A percentile compares a stretch with the other conserved stretches of the same genome.
These are phyloP conservation scores for Artemisia tridentata DNA, from an alignment of 129 eudicot genomes.

Conservation along the genomic window DNA sequence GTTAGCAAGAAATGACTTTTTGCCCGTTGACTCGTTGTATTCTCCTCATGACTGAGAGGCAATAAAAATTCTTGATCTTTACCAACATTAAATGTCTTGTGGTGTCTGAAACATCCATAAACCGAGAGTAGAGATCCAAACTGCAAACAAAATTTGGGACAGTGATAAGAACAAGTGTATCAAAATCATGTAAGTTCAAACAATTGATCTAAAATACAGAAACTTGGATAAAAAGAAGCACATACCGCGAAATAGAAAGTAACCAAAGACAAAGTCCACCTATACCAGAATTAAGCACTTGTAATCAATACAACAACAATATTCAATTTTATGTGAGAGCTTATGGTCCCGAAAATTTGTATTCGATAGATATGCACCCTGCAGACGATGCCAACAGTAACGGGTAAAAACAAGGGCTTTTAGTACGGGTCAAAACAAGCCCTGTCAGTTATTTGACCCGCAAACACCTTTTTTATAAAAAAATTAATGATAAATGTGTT, in stretches of 20 bases:
- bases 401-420: neutral
- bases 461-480: neutral
- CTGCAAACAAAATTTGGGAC: slow-evolving; percentile 38
- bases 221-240: slow-evolving; percentile 12
- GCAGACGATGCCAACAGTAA: neutral
- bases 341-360: neutral
- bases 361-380: neutral
- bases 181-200: neutral
- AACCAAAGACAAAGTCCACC: slow-evolving; percentile 85
- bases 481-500: neutral
- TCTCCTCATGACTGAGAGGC: slow-evolving; percentile 39
- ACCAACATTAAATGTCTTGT: slow-evolving; percentile 23
- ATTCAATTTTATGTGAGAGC: neutral
- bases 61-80: slow-evolving; percentile 40
- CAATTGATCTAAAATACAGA: neutral
- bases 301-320: neutral
- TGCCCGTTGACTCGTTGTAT: slow-evolving; percentile 17
- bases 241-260: slow-evolving; percentile 85
- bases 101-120: slow-evolving; percentile 50
- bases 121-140: slow-evolving; percentile 63
- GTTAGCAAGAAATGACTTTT: slow-evolving; percentile 28
- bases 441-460: neutral
- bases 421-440: neutral
- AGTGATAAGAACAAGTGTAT: slow-evolving; percentile 21
- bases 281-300: slow-evolving; percentile 23